phyloP scores from a whole-genome alignment of 306 rosid genomes.

The Gastrolobium bilobum region DNA sequence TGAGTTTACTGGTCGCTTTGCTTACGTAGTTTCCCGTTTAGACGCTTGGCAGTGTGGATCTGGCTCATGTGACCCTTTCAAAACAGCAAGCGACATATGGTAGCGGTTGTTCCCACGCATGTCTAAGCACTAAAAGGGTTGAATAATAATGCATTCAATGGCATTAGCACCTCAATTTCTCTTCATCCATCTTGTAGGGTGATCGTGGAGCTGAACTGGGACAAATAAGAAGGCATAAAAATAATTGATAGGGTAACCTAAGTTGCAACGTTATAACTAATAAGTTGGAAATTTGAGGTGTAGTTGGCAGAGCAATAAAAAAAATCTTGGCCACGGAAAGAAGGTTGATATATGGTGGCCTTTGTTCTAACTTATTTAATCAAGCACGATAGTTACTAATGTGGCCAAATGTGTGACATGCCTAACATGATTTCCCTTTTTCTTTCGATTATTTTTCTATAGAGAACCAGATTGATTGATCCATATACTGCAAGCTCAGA shows the following conservation, averaged over 20 bases:
- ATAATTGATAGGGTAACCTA: neutral
- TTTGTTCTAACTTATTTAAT: neutral
- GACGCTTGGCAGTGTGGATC: too few species aligned
- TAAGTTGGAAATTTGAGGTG: neutral
- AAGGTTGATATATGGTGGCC: neutral
- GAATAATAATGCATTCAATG: neutral
- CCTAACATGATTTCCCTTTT: neutral
- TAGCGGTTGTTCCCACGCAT: neutral
- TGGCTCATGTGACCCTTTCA: too few species aligned
- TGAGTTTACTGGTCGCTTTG: too few species aligned
- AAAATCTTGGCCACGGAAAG: conserved; percentile 40
- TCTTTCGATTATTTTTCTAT: neutral
- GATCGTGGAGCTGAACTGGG: neutral
- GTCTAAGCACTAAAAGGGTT: neutral
- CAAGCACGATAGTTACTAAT: neutral
- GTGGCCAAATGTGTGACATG: too few species aligned
- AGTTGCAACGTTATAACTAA: neutral
- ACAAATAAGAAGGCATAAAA: neutral
- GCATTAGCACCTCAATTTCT: too few species aligned
- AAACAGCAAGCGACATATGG: too few species aligned
- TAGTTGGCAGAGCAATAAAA: neutral
- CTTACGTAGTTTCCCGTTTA: too few species aligned
- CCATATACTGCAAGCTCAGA: too few species aligned
- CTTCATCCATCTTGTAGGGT: too few species aligned
- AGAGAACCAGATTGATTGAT: neutral